Evolutionary conservation across 139 green algal species (phyloP).

Genomic region (Haematococcus lacustris): DNA sequence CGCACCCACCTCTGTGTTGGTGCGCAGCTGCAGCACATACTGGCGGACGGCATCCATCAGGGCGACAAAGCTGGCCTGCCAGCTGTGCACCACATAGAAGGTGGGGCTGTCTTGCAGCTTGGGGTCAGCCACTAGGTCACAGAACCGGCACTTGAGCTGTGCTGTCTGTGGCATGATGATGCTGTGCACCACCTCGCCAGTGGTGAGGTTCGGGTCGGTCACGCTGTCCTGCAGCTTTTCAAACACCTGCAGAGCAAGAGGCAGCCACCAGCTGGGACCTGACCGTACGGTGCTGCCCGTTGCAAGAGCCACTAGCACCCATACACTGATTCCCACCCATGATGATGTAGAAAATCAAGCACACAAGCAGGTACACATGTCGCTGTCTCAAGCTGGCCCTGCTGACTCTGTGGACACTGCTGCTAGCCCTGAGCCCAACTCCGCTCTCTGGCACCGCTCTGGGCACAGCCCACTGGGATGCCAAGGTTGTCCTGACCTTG

Average conservation of each 20-base stretch:
- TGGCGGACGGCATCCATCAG: not conserved
- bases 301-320: too few relatives aligned
- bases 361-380: too few relatives aligned
- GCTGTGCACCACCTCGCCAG: slow-evolving; percentile 3
- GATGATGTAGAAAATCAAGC: too few relatives aligned
- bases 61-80: slow-evolving; percentile 2
- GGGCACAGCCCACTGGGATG: too few relatives aligned
- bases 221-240: slow-evolving; percentile 2
- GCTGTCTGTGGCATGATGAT: slow-evolving; percentile 2
- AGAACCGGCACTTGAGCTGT: slow-evolving; percentile 8
- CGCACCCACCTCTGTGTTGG: slow-evolving; percentile 1
- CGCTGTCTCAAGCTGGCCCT: too few relatives aligned
- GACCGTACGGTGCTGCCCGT: too few relatives aligned
- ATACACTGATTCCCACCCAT: too few relatives aligned
- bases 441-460: too few relatives aligned
- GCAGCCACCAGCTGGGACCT: too few relatives aligned
- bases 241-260: slow-evolving; percentile 3
- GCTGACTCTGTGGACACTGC: too few relatives aligned
- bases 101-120: slow-evolving; percentile 7
- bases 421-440: too few relatives aligned
- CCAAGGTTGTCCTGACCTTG: slow-evolving; percentile 2
- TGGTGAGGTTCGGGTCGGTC: not conserved
- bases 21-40: slow-evolving; percentile 4
- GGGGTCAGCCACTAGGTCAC: slow-evolving; percentile 1
- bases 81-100: slow-evolving; percentile 11